Conservation (phyloP, 1,284 basidiomycete species). For the Ustilago bromivora region DNA sequence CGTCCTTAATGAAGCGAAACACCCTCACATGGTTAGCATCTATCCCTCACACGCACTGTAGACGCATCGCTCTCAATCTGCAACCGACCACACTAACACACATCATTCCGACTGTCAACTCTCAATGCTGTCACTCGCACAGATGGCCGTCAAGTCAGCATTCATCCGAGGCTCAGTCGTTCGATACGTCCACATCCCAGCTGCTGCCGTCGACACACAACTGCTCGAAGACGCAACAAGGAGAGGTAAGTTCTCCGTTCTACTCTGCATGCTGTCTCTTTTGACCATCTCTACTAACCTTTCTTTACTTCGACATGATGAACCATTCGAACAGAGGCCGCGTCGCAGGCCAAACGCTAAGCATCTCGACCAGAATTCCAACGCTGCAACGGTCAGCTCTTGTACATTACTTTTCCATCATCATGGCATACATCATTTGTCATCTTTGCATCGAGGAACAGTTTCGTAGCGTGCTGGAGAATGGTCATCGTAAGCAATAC, state of each 20-base stretch:
- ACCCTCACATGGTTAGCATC: slow-evolving; percentile 91
- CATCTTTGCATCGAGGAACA: neutral
- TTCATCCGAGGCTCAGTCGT: slow-evolving; percentile 99
- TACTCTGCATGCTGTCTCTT: neutral
- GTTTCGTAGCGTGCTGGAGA: neutral
- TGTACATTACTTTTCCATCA: slow-evolving; percentile 26
- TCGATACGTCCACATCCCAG: slow-evolving; percentile 93
- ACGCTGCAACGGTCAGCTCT: neutral
- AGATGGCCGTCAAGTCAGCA: slow-evolving; percentile 99
- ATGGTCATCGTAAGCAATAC: neutral
- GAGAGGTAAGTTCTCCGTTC: slow-evolving; percentile 74
- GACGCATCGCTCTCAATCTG: neutral
- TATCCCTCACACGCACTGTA: too few relatives aligned
- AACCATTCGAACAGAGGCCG: slow-evolving; percentile 34
- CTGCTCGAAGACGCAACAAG: slow-evolving; percentile 96
- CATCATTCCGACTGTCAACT: too few relatives aligned
- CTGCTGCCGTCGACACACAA: slow-evolving; percentile 93
- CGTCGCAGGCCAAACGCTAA: slow-evolving; percentile 48
- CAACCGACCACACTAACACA: neutral
- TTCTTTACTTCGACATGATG: neutral
- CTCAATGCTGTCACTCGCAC: slow-evolving; percentile 5
- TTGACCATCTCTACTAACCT: neutral
- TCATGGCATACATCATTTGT: neutral
- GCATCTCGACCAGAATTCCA: neutral
- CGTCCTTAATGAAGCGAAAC: slow-evolving; percentile 89